Percentiles rank a stretch among this genome's conserved stretches.
Conservation (phyloP, 495 filamentous ascomycete genomes). For the Penicillium atrosanguineum region DNA sequence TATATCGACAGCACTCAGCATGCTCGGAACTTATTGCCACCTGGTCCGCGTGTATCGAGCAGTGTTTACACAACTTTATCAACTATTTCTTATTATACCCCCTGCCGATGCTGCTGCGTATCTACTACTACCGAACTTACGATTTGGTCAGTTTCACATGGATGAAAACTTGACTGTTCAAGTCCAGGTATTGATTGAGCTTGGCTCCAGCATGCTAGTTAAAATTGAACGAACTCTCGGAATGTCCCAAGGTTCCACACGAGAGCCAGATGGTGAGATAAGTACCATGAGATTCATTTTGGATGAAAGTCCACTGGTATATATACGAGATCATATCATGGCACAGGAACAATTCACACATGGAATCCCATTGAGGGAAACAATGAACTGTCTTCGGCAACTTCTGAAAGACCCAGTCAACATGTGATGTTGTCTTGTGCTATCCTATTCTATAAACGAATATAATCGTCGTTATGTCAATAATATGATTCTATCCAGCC, state of each 20-base stretch:
- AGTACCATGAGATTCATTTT: not conserved
- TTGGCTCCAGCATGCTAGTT: slow-evolving; percentile 13
- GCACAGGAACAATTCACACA: slow-evolving; percentile 8
- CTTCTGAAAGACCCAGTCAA: slow-evolving; percentile 9
- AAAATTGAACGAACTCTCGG: slow-evolving; percentile 16
- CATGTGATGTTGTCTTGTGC: slow-evolving; percentile 4
- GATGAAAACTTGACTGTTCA: slow-evolving; percentile 11
- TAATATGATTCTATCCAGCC: too few species aligned
- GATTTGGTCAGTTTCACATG: slow-evolving; percentile 14
- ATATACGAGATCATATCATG: slow-evolving; percentile 15
- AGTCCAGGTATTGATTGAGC: slow-evolving; percentile 14
- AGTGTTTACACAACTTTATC: slow-evolving; percentile 20
- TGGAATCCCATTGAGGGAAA: slow-evolving; percentile 16
- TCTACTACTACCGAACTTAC: slow-evolving; percentile 12
- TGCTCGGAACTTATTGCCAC: slow-evolving; percentile 18
- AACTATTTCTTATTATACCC: slow-evolving; percentile 15
- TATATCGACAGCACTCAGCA: slow-evolving; percentile 9
- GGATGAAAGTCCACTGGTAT: slow-evolving; percentile 1
- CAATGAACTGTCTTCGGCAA: slow-evolving; percentile 15
- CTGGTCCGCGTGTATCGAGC: slow-evolving; percentile 16
- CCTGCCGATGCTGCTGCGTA: slow-evolving; percentile 12
- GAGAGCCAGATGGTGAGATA: not conserved
- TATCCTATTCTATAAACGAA: not conserved
- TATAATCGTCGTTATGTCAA: too few species aligned
- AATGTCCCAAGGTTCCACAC: not conserved